Percentiles rank a stretch among this genome's conserved stretches.
Evolutionary conservation across 176 grass and related monocot species (phyloP).

Genomic region (Cocos nucifera): DNA sequence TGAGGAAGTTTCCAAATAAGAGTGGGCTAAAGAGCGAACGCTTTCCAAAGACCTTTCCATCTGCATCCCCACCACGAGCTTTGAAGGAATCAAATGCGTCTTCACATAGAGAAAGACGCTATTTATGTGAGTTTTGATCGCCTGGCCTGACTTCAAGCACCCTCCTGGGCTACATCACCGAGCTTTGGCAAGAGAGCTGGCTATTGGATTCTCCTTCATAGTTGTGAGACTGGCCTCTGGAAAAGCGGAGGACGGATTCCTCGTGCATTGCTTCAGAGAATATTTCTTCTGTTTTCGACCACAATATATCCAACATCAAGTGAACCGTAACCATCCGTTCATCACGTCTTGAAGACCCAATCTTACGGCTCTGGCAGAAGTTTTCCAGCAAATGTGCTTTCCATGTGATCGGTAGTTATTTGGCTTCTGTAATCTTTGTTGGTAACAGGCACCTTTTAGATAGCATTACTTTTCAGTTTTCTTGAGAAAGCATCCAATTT

Average conservation of each 20-base stretch:
- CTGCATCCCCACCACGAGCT: conserved; percentile 28
- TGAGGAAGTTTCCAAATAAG: conserved; percentile 90
- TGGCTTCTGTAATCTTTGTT: no score
- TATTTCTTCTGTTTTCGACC: not conserved
- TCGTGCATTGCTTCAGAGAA: not conserved
- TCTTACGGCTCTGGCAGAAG: no score
- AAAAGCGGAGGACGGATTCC: not conserved
- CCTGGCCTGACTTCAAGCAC: conserved; percentile 51
- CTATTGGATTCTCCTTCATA: not conserved
- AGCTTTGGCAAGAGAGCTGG: not conserved
- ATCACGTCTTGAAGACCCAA: no score
- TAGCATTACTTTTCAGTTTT: no score
- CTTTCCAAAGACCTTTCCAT: conserved; percentile 54
- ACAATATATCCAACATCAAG: no score
- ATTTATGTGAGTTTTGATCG: conserved; percentile 22
- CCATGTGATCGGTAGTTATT: no score
- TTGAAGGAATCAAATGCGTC: conserved; percentile 47
- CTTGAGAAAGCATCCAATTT: no score
- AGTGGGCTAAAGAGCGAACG: conserved; percentile 72
- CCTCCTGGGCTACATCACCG: conserved; percentile 20
- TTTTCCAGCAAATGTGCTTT: no score
- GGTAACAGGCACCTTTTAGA: no score
- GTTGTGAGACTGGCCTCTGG: not conserved
- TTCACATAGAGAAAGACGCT: conserved; percentile 31
- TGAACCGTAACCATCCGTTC: no score